A percentile compares a stretch with the other conserved stretches of the same genome.
Evolutionary conservation across 768 basidiomycete species (phyloP).

Genomic region (Lentinula sp.): DNA sequence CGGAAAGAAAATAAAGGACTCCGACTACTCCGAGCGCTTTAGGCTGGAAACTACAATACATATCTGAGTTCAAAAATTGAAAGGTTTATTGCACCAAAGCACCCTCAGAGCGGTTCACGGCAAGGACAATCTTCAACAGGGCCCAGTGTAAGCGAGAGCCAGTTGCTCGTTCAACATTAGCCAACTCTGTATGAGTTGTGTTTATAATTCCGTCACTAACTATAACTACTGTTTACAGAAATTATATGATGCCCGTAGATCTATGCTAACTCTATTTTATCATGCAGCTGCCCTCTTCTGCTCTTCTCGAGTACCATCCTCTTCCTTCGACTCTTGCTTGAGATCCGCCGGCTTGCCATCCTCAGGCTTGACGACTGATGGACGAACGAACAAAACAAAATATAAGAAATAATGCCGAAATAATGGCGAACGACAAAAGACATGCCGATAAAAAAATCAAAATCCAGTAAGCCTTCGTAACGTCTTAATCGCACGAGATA

Average conservation of each 20-base stretch:
- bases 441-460: constrained; percentile 56
- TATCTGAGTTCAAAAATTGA: background rate
- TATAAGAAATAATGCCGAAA: background rate
- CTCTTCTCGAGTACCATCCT: constrained; percentile 35
- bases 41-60: background rate
- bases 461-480: constrained; percentile 65
- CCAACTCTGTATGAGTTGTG: constrained; percentile 7
- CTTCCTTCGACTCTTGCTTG: constrained; percentile 21
- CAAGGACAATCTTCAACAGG: background rate
- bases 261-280: constrained; percentile 15
- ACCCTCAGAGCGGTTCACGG: background rate
- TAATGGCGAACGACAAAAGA: constrained; percentile 27
- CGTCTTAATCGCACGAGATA: constrained; percentile 63
- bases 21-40: background rate
- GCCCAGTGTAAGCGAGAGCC: background rate
- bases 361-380: background rate
- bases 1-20: background rate
- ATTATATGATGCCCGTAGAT: constrained; percentile 10
- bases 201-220: background rate
- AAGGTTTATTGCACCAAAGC: background rate
- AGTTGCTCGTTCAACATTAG: constrained; percentile 2
- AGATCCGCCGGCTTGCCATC: background rate
- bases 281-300: constrained; percentile 47
- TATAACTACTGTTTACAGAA: background rate
- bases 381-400: background rate